Percentiles rank a stretch among this genome's conserved stretches.
Evolutionary conservation across 2,329 filamentous ascomycete genomes (phyloP).

Genomic region (Trichoderma atrobrunneum): DNA sequence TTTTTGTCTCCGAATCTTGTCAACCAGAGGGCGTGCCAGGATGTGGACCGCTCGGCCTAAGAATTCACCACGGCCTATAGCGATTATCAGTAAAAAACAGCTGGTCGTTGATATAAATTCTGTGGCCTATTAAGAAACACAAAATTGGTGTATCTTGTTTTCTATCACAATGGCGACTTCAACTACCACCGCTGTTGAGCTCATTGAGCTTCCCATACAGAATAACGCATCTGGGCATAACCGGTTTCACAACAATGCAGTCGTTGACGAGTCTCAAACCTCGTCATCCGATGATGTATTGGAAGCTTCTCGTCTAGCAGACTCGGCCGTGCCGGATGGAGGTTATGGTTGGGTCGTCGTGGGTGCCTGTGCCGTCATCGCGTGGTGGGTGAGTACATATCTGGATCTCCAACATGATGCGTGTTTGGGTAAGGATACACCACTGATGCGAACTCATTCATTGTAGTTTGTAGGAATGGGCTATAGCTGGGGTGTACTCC

Average conservation of each 20-base stretch:
- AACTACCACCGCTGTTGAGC: slow-evolving; percentile 13
- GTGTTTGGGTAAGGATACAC: not conserved
- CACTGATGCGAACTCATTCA: not conserved
- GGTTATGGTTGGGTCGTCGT: slow-evolving; percentile 31
- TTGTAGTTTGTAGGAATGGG: slow-evolving; percentile 49
- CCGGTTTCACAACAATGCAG: not conserved
- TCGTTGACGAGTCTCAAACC: not conserved
- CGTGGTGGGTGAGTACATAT: slow-evolving; percentile 39
- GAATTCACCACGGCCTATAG: not conserved
- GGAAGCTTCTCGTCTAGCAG: slow-evolving; percentile 18
- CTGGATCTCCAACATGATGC: too few species aligned
- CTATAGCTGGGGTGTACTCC: slow-evolving; percentile 60
- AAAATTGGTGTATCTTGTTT: not conserved
- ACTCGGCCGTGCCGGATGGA: slow-evolving; percentile 26
- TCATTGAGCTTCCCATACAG: not conserved
- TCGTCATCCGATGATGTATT: slow-evolving; percentile 5
- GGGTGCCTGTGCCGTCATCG: slow-evolving; percentile 25
- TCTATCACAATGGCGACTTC: not conserved
- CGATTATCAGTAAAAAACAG: not conserved
- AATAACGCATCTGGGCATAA: not conserved
- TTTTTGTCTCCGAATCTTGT: slow-evolving; percentile 4
- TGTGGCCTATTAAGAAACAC: not conserved
- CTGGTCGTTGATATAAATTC: not conserved
- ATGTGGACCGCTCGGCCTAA: not conserved
- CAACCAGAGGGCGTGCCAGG: slow-evolving; percentile 6